These are phyloP conservation scores for Colletotrichum costaricense DNA, from an alignment of 2,329 filamentous ascomycete genomes.

Conservation along the genomic window DNA sequence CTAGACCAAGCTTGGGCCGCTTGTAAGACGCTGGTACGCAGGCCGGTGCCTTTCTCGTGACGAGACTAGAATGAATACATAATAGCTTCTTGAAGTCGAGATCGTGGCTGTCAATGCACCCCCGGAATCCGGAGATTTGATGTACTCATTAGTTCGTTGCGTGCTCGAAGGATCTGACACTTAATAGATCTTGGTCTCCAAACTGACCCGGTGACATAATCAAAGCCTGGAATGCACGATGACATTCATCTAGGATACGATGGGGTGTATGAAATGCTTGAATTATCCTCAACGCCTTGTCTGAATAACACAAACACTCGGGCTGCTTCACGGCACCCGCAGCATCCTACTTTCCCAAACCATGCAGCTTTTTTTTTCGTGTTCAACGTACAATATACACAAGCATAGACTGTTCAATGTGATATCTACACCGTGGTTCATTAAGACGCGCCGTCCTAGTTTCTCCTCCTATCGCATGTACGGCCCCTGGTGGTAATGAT, in stretches of 20 bases:
- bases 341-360: conserved; percentile 5
- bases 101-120: conserved; percentile 1
- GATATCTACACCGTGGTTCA: conserved; percentile 38
- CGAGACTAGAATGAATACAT: not conserved
- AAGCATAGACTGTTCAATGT: conserved; percentile 37
- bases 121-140: conserved; percentile 5
- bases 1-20: not conserved
- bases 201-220: not conserved
- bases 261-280: conserved; percentile 3
- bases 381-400: conserved; percentile 36
- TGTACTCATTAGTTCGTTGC: not conserved
- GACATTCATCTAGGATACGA: not conserved
- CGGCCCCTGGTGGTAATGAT: not conserved
- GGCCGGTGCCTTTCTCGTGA: not conserved
- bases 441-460: conserved; percentile 23
- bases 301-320: not conserved
- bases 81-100: not conserved
- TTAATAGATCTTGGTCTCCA: not conserved
- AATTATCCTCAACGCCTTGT: conserved; percentile 7
- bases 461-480: not conserved
- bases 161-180: not conserved
- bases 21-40: not conserved
- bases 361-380: conserved; percentile 14
- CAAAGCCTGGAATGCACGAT: not conserved
- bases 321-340: not conserved